phyloP scores from a whole-genome alignment of 2,329 filamentous ascomycete species.

The Colletotrichum somersetense region DNA sequence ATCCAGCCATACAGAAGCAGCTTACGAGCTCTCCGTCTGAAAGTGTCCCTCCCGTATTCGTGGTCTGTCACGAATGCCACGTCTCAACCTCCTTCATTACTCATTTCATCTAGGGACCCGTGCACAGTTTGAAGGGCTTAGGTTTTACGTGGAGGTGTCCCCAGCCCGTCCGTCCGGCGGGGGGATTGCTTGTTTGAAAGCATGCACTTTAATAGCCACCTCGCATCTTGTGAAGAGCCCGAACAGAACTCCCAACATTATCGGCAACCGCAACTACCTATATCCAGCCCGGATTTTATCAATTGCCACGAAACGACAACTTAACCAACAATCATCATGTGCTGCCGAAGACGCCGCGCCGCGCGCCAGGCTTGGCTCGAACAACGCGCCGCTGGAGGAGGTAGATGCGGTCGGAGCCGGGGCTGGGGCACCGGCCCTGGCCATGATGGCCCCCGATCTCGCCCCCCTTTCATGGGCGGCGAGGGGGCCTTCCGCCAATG shows the following conservation, averaged over 20 bases:
- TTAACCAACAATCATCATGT: conserved; percentile 1
- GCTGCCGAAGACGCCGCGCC: conserved; percentile 34
- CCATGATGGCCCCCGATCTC: conserved; percentile 6
- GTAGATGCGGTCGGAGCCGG: conserved; percentile 23
- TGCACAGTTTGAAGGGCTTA: conserved; percentile 1
- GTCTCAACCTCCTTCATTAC: conserved; percentile 21
- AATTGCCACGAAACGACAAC: neutral
- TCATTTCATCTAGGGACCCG: neutral
- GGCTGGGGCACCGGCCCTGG: conserved; percentile 6
- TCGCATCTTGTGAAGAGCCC: neutral
- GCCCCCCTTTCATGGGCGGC: conserved; percentile 25
- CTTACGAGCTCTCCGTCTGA: conserved; percentile 5
- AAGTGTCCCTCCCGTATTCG: conserved; percentile 22
- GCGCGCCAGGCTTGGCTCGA: conserved; percentile 38
- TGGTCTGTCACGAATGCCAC: neutral
- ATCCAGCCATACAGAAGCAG: neutral
- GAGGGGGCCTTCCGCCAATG: conserved; percentile 18
- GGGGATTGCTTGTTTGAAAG: neutral
- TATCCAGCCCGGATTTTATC: neutral
- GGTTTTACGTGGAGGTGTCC: conserved; percentile 8
- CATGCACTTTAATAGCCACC: neutral
- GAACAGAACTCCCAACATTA: too few species aligned
- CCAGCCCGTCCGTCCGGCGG: neutral
- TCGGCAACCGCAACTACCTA: neutral
- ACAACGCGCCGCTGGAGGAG: conserved; percentile 19